Percentiles rank a stretch among this genome's conserved stretches.
Evolutionary conservation across 148 eudicot species (phyloP).

Genomic region (Chenopodium suecicum): DNA sequence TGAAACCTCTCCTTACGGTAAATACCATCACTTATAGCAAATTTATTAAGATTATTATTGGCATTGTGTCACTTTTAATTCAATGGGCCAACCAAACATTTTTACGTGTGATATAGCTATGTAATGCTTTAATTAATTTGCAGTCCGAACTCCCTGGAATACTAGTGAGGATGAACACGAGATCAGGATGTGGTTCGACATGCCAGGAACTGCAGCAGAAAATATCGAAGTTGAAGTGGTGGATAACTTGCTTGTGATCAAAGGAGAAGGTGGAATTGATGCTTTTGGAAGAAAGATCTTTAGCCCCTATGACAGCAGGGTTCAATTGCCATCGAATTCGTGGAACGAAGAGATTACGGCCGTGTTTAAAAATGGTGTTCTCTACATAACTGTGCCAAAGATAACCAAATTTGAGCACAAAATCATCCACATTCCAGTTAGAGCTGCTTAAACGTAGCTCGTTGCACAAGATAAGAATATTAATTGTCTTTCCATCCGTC

Average conservation of each 20-base stretch:
- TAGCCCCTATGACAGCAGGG: slow-evolving; percentile 3
- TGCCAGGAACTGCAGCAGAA: slow-evolving; percentile 8
- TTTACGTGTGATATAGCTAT: too few relatives aligned
- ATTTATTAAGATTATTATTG: background rate
- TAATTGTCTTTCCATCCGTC: too few relatives aligned
- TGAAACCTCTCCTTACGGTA: slow-evolving; percentile 2
- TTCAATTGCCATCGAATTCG: slow-evolving; percentile 5
- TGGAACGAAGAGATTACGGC: background rate
- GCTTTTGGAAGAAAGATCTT: slow-evolving; percentile 4
- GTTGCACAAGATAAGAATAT: too few relatives aligned
- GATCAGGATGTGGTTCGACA: slow-evolving; percentile 12
- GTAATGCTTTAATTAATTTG: background rate
- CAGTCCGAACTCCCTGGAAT: slow-evolving; percentile 11
- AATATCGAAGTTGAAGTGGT: background rate
- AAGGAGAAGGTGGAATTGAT: slow-evolving; percentile 6
- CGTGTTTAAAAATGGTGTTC: slow-evolving; percentile 8
- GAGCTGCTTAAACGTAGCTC: background rate
- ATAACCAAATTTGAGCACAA: background rate
- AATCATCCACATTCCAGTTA: slow-evolving; percentile 1
- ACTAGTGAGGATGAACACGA: slow-evolving; percentile 1
- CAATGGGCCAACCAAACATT: background rate
- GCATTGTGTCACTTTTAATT: background rate
- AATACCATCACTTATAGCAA: background rate
- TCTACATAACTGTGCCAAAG: slow-evolving; percentile 16
- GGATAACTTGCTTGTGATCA: background rate